Conservation (phyloP, 345 rosid genomes). For the Raphanus sativus region DNA sequence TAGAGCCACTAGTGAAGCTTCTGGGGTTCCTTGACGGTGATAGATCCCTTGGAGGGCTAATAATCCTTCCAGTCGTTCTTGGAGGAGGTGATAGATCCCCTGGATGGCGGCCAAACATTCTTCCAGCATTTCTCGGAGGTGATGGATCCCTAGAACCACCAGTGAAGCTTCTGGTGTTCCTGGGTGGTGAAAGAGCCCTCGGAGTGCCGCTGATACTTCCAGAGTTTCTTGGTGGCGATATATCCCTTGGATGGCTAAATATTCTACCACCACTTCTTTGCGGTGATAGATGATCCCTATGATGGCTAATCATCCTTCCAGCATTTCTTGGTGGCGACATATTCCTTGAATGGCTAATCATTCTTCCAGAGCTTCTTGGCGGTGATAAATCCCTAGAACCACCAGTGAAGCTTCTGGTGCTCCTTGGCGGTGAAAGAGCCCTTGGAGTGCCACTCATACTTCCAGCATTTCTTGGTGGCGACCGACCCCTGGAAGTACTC, state of each 20-base stretch:
- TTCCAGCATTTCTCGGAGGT: background rate
- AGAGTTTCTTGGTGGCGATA: slow-evolving; percentile 35
- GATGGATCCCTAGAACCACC: background rate
- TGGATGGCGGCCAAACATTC: background rate
- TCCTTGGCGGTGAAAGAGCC: background rate
- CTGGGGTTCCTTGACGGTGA: slow-evolving; percentile 17
- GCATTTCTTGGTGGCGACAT: background rate
- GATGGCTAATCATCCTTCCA: background rate
- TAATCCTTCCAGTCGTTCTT: background rate
- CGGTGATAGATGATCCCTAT: slow-evolving; percentile 24
- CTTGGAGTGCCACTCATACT: slow-evolving; percentile 10
- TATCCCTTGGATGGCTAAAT: background rate
- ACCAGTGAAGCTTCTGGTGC: background rate
- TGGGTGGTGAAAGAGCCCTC: slow-evolving; percentile 6
- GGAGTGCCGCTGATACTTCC: background rate
- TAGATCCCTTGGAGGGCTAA: background rate
- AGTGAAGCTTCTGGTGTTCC: background rate
- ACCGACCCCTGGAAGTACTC: slow-evolving; percentile 58
- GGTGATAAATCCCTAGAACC: background rate
- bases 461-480: slow-evolving; percentile 44
- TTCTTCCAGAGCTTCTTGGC: background rate
- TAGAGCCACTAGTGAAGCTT: slow-evolving; percentile 32
- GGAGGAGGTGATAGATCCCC: slow-evolving; percentile 10
- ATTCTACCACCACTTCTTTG: slow-evolving; percentile 13
- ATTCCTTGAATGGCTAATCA: background rate